Evolutionary conservation across 495 filamentous ascomycete genomes (phyloP).

Genomic region (Cryomyces minteri): DNA sequence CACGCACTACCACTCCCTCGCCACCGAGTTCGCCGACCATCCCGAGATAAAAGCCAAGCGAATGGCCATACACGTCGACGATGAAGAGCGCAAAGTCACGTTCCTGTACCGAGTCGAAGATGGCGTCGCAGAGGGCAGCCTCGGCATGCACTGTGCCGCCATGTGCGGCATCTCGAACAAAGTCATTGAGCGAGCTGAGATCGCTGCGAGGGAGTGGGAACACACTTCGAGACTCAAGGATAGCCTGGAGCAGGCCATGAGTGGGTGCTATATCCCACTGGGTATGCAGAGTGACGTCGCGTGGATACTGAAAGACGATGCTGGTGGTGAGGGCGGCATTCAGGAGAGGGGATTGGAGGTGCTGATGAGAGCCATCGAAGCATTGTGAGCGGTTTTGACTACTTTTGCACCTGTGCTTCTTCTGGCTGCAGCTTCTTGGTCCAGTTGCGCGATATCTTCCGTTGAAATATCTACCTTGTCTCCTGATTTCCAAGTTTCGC

Average conservation of each 20-base stretch:
- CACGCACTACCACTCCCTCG: slow-evolving; percentile 91
- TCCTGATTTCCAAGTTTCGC: no score
- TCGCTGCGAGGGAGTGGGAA: slow-evolving; percentile 87
- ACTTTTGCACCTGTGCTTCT: neutral
- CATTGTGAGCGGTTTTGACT: slow-evolving; percentile 30
- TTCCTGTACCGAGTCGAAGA: slow-evolving; percentile 93
- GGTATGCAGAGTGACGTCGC: slow-evolving; percentile 86
- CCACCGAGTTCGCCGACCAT: slow-evolving; percentile 72
- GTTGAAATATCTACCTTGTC: no score
- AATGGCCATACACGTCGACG: slow-evolving; percentile 91
- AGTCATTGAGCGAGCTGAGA: slow-evolving; percentile 74
- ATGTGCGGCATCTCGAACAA: slow-evolving; percentile 87
- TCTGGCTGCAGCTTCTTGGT: no score
- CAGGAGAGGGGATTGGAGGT: slow-evolving; percentile 34
- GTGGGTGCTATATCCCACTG: slow-evolving; percentile 61
- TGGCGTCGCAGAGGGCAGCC: slow-evolving; percentile 91
- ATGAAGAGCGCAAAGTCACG: slow-evolving; percentile 61
- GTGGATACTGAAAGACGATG: slow-evolving; percentile 46
- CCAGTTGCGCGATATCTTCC: no score
- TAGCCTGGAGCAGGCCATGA: slow-evolving; percentile 62
- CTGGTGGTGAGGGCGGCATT: slow-evolving; percentile 17
- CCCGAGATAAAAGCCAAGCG: slow-evolving; percentile 71
- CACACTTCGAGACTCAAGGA: slow-evolving; percentile 81
- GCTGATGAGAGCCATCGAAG: slow-evolving; percentile 57
- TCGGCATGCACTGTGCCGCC: slow-evolving; percentile 96